A percentile compares a stretch with the other conserved stretches of the same genome.
phyloP scores from a whole-genome alignment of 2,329 filamentous ascomycete species.

The Botrytis paeoniae region DNA sequence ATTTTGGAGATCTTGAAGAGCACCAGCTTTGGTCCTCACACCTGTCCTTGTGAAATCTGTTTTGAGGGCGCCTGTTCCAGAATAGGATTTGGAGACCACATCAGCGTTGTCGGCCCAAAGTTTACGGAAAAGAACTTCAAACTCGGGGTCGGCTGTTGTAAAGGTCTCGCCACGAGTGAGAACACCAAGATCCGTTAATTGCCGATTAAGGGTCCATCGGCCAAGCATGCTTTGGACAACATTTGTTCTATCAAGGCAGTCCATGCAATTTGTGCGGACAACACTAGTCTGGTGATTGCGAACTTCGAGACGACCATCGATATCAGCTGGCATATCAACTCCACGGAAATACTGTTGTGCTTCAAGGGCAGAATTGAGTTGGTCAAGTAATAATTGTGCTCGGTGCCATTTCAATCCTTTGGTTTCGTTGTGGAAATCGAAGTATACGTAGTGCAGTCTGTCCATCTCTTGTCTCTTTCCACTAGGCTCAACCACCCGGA shows the following conservation, averaged over 20 bases:
- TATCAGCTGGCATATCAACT: slow-evolving; percentile 73
- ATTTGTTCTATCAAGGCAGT: slow-evolving; percentile 95
- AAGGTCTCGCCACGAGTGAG: slow-evolving; percentile 74
- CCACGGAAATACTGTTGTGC: slow-evolving; percentile 91
- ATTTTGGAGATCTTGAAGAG: slow-evolving; percentile 82
- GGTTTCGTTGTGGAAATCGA: slow-evolving; percentile 97
- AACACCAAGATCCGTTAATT: slow-evolving; percentile 80
- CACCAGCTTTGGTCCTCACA: slow-evolving; percentile 78
- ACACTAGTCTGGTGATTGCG: slow-evolving; percentile 82
- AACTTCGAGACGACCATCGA: slow-evolving; percentile 71
- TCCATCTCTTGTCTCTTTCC: slow-evolving; percentile 63
- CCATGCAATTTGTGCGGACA: slow-evolving; percentile 98
- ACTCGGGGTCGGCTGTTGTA: slow-evolving; percentile 70
- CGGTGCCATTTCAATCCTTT: slow-evolving; percentile 94
- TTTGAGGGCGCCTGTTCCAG: slow-evolving; percentile 94
- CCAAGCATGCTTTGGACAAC: slow-evolving; percentile 97
- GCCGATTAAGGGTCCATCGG: slow-evolving; percentile 81
- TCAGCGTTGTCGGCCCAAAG: slow-evolving; percentile 99
- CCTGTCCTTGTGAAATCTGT: slow-evolving; percentile 97
- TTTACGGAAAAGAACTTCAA: slow-evolving; percentile 92
- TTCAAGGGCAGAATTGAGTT: slow-evolving; percentile 70
- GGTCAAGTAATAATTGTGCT: slow-evolving; percentile 80
- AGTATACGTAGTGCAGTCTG: slow-evolving; percentile 92
- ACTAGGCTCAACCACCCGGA: slow-evolving; percentile 70
- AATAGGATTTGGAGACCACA: slow-evolving; percentile 87